Evolutionary conservation across 2,329 filamentous ascomycete genomes (phyloP).

Genomic region (Fonsecaea nubica): DNA sequence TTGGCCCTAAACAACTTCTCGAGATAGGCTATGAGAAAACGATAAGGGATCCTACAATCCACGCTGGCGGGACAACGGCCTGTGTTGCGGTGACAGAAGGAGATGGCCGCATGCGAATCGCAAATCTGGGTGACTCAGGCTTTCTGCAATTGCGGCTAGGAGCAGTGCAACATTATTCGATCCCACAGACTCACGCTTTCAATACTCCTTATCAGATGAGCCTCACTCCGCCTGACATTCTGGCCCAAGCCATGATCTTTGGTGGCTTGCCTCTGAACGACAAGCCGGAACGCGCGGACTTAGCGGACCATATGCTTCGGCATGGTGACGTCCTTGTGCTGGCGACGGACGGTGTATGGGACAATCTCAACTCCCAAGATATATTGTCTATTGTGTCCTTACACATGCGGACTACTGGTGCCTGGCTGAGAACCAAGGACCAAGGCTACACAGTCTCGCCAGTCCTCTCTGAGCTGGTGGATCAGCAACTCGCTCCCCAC

Average conservation of each 20-base stretch:
- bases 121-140: constrained; percentile 94
- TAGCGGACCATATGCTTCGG: constrained; percentile 75
- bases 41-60: constrained; percentile 73
- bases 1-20: constrained; percentile 73
- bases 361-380: constrained; percentile 92
- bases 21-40: constrained; percentile 84
- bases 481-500: constrained; percentile 54
- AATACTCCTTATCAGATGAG: constrained; percentile 97
- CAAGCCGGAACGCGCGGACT: constrained; percentile 80
- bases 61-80: constrained; percentile 88
- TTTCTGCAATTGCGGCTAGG: constrained; percentile 87
- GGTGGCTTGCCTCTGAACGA: constrained; percentile 83
- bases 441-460: constrained; percentile 69
- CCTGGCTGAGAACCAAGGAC: constrained; percentile 69
- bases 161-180: constrained; percentile 80
- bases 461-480: constrained; percentile 61
- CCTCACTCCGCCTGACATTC: constrained; percentile 79
- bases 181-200: constrained; percentile 92
- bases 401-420: constrained; percentile 74
- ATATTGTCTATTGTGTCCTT: constrained; percentile 79
- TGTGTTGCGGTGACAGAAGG: constrained; percentile 79
- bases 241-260: constrained; percentile 80
- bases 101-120: constrained; percentile 79
- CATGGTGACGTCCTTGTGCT: constrained; percentile 95
- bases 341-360: constrained; percentile 93